Evolutionary conservation across 176 grass and related monocot genomes (phyloP), one percentile per base, ranked within the genome.

Genomic region (Avena insularis): DNA sequence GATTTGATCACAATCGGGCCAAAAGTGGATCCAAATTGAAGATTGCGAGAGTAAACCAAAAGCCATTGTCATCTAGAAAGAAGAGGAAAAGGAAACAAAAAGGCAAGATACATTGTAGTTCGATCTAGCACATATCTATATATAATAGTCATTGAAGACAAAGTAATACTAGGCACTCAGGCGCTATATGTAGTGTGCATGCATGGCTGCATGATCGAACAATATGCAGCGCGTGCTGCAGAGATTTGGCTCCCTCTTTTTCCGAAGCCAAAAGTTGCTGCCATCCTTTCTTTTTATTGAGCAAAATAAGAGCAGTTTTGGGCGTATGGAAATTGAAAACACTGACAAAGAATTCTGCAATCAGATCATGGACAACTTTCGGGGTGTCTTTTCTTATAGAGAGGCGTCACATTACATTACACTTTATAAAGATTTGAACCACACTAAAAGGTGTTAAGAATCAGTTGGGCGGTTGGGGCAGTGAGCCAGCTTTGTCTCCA

Each of bases 361-460:
- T 47, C 46, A 9, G 46, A 47, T 8, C 66, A 19, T 69, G 66
- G 66, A 3, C 6, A 69, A 15, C 19, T 69, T 69, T 40, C 38
- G 4, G 66, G 31, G 33, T 70, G 33, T 7, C 66, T 11, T 43
- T 40, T 70, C 33, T 70, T n/a, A 23, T 38, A 38, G 36, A 38
- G 36, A 8, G 68, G 48, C 11, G 10, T 50, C 10, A 12, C 16
- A 82, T 56, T 19, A 12, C 16, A 82, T 56, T 19, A 6, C 80
- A 83, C 66, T 7, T 70, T 72, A 29, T 31, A 27, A 50, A 64
- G 33, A 66, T 72, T 47, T 84, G 58, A 40, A 60, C 29, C 33
- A 9, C 55, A 56, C 14, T 20, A 73, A 84, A 57, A 82, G 65
- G 23, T 83, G 51, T 19, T 61, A 5, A 21, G 15, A 75, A 48